Evolutionary conservation across 345 rosid species (phyloP), one percentile per base, ranked within the genome.

Genomic region (Lumnitzera littorea): DNA sequence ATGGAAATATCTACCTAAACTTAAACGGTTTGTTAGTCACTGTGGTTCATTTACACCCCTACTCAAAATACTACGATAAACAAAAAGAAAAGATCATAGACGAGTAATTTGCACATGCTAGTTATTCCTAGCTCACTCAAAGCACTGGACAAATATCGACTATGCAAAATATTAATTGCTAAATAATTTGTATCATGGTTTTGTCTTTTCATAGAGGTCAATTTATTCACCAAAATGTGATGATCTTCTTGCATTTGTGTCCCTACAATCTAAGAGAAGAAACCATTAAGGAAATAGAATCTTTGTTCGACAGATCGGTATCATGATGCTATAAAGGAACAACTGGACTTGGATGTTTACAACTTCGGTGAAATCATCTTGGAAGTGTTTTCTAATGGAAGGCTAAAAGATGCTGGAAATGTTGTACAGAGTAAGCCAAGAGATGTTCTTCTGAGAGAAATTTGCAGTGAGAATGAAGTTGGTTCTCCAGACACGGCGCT

Each of bases 301-400:
- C 24, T 20, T 51, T 6, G 7, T 67, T 66, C 24, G 53, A 61
- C 70, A 82, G 89, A 84, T 31, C 72, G 78, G 72, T 68, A 60
- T 69, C 72, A 60, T 61, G 68, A 64, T 43, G 64, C 55, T 29
- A 65, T 70, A 36, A 71, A 74, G 68, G 84, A 70, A 24, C 89
- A 85, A 60, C 80, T 78, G 59, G 57, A 59, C 68, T 66, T 46
- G 54, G 98, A 92, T 50, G 63, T 84, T 36, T 85, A 81, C 72
- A 81, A 65, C 66, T 89, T 89, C 50, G 98, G 96, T 52, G 86
- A 87, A 84, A 78, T 87, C 46, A 52, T 84, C 63, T 51, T 87
- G 27, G 91, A 92, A 71, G 71, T 92, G 70, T 65, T 92, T 67
- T 78, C 80, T 0, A 85, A 87, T 41, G 98, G 94, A 24, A 82